phyloP scores from a whole-genome alignment of 768 basidiomycete species.

The Trametes punicea region DNA sequence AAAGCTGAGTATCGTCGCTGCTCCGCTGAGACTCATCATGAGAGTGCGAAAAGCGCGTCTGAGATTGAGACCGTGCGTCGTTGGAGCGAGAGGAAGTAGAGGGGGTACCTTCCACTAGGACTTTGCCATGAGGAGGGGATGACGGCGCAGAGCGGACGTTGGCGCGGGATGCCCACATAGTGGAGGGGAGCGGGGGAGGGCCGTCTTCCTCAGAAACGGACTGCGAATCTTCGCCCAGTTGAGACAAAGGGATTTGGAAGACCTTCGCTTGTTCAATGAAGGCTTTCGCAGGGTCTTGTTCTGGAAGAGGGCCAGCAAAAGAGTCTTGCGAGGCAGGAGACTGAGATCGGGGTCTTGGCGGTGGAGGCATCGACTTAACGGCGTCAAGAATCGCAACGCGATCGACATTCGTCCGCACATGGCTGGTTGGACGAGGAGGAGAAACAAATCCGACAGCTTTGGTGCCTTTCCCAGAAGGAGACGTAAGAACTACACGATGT shows the following conservation, averaged over 20 bases:
- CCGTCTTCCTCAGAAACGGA: constrained; percentile 15
- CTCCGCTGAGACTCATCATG: neutral
- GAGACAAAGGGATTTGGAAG: constrained; percentile 57
- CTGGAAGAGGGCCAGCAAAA: constrained; percentile 49
- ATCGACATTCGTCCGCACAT: neutral
- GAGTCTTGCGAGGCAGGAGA: constrained; percentile 56
- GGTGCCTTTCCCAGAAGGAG: constrained; percentile 2
- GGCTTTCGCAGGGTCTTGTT: constrained; percentile 42
- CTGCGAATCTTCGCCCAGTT: constrained; percentile 38
- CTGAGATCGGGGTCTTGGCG: constrained; percentile 32
- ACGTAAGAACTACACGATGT: neutral
- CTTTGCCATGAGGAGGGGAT: constrained; percentile 7
- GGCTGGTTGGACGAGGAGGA: constrained; percentile 11
- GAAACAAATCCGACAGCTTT: constrained; percentile 36
- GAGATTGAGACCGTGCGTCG: constrained; percentile 32
- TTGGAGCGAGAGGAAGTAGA: constrained; percentile 34
- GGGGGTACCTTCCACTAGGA: constrained; percentile 57
- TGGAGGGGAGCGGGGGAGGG: constrained; percentile 5
- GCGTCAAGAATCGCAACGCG: constrained; percentile 25
- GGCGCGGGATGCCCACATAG: neutral
- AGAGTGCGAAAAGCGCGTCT: neutral
- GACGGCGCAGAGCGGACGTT: neutral
- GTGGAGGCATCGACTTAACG: constrained; percentile 24
- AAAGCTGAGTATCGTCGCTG: constrained; percentile 4
- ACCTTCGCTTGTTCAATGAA: constrained; percentile 43